Base-by-base conservation (phyloP, 768 basidiomycete species). In the Collybia sordida region DNA sequence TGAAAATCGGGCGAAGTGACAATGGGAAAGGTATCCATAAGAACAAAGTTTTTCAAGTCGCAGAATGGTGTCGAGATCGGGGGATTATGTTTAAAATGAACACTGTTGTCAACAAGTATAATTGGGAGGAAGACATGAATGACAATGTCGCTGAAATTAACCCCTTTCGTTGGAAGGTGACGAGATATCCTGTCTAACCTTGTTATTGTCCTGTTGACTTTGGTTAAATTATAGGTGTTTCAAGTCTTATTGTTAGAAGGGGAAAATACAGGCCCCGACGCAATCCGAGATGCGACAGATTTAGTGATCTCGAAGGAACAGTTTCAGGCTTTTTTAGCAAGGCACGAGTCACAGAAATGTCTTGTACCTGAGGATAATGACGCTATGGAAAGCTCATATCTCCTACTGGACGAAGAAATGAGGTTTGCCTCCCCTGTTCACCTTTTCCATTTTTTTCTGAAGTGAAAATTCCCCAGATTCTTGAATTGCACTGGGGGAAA, bases 61-160 rank as follows among this genome's bases (percentile, higher is more conserved):
- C 53, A 23, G 58, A 58, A 34, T 51, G 54, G 57, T 60, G 59
- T 42, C 47, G 45, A 5, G 49, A 50, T 24, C 34, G 45, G 24
- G 44, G 45, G 8, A 59, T 59, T 24, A 44, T 47, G 45, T 49
- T 60, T 42, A 60, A 60, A 50, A 53, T 60, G 49, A 60, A 60
- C 47, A 56, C 55, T 3, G 59, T 60, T 21, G 55, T 59, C 36
- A 56, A 52, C 24, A 42, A 28, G 47, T 47, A 54, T 37, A 59
- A 57, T 45, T 54, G 52, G 50, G 45, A 54, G 23, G 59, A 59
- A 27, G 59, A 60, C 40, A 56, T 60, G 57, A 54, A 47, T 25
- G 31, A 53, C 28, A 45, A 28, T 15, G 44, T 60, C 14, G 51
- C 54, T 18, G 57, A 60, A 37, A 50, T 59, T 42, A 47, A 45